Evolutionary conservation across 192 early-diverging fungal species (phyloP), one percentile per base, ranked within the genome.

Genomic region (Neocallimastix lanati): DNA sequence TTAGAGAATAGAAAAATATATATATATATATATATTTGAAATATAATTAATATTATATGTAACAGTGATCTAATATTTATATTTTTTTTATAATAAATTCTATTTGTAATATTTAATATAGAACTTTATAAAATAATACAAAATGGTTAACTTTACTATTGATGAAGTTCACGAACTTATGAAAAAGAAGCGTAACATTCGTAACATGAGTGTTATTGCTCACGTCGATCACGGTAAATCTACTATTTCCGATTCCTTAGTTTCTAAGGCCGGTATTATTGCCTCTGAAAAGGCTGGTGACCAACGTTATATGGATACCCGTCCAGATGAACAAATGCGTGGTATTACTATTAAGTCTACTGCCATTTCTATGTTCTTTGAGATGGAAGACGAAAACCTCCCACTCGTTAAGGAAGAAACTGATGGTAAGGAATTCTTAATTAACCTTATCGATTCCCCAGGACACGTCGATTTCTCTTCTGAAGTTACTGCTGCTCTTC

Each of bases 311-410:
- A 99, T 91, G 81, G 97, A 99, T 84, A 97, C 96, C 84, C 94
- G 96, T 86, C 88, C 89, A 81, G 96, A 97, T 86, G 97, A 99
- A 87, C 94, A 97, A 89, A 96, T 98, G 80, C 96, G 97, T 91
- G 93, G 97, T 92, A 98, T 99, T 83, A 99, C 96, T 87, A 99
- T 99, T 93, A 98, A 98, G 93, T 97, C 97, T 77, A 99, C 96
- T 78, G 96, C 97, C 82, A 99, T 99, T 86, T 96, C 95, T 78
- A 93, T 99, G 93, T 96, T 91, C 93, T 98, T 99, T 85, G 92
- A 95, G 88, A 93, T 98, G 89, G 82, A 84, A 77, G 86, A 85
- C 28, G 94, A 95, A 78, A 94, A 96, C 84, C 85, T 99, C 50
- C 78, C 78, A 35, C 95, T 96, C 82, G 88, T 98, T 83, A 93